Evolutionary conservation across 2,329 filamentous ascomycete species (phyloP).

Genomic region (Dothiorella sarmentorum): DNA sequence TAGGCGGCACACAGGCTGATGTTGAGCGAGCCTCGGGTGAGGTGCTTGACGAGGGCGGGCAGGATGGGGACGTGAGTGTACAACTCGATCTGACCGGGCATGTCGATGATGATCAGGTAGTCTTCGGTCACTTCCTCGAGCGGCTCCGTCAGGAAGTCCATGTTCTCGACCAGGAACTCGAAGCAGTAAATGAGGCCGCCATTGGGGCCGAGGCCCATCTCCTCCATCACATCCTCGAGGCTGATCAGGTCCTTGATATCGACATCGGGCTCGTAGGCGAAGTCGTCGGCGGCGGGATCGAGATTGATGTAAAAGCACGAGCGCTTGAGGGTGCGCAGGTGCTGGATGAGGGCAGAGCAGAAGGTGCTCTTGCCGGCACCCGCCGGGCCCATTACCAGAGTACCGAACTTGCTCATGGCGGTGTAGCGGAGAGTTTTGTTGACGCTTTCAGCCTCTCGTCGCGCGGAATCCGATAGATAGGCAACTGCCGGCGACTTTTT

Average conservation of each 20-base stretch:
- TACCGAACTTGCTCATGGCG: constrained; percentile 87
- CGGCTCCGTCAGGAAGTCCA: constrained; percentile 84
- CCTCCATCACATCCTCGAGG: constrained; percentile 94
- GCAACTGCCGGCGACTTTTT: constrained; percentile 15
- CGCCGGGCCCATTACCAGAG: constrained; percentile 93
- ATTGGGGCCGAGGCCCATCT: constrained; percentile 85
- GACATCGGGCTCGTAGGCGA: constrained; percentile 86
- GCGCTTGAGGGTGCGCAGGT: constrained; percentile 85
- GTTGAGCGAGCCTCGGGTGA: constrained; percentile 79
- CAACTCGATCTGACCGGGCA: constrained; percentile 97
- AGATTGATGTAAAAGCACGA: constrained; percentile 98
- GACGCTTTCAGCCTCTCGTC: no score
- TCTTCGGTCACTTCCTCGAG: constrained; percentile 87
- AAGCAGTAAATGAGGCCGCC: constrained; percentile 95
- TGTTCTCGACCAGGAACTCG: constrained; percentile 90
- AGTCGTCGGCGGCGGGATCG: constrained; percentile 90
- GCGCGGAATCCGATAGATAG: neutral
- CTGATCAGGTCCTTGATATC: constrained; percentile 95
- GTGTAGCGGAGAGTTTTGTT: constrained; percentile 18
- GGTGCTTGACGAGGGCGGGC: constrained; percentile 75
- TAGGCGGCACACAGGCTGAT: constrained; percentile 92
- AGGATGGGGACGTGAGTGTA: constrained; percentile 96
- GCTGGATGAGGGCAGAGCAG: constrained; percentile 87
- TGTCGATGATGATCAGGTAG: constrained; percentile 96
- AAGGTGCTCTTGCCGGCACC: constrained; percentile 98